phyloP scores from a whole-genome alignment of 2,329 filamentous ascomycete species.

The Colletotrichum spaethianum region DNA sequence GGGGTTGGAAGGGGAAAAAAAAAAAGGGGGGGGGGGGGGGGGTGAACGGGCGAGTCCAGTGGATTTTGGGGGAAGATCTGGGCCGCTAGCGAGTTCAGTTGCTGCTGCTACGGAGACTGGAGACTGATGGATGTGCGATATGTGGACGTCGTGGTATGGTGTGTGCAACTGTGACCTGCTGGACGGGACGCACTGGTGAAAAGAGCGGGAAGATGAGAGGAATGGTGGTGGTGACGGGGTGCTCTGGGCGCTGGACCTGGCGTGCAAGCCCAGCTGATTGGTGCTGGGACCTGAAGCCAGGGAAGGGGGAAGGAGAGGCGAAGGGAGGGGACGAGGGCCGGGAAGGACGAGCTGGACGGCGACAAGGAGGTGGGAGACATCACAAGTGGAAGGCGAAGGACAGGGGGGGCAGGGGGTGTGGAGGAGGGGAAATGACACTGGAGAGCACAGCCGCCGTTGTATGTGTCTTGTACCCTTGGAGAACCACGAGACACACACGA shows the following conservation, averaged over 20 bases:
- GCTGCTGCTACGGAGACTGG: neutral
- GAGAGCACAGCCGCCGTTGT: slow-evolving; percentile 33
- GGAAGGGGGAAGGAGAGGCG: neutral
- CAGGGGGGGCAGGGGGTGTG: slow-evolving; percentile 25
- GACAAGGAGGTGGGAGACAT: neutral
- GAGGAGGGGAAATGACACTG: slow-evolving; percentile 40
- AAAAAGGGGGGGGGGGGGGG: slow-evolving; percentile 29
- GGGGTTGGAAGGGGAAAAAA: slow-evolving; percentile 11
- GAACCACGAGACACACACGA: neutral
- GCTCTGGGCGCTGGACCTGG: slow-evolving; percentile 21
- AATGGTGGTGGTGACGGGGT: slow-evolving; percentile 2
- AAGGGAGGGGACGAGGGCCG: neutral
- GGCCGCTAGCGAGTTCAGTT: slow-evolving; percentile 26
- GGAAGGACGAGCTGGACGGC: neutral
- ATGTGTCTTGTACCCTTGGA: slow-evolving; percentile 23
- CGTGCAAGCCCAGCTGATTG: neutral
- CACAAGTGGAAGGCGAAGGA: slow-evolving; percentile 7
- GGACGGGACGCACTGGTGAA: slow-evolving; percentile 23
- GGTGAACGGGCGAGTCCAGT: slow-evolving; percentile 18
- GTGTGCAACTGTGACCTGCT: slow-evolving; percentile 7
- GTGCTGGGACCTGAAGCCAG: slow-evolving; percentile 6
- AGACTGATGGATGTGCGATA: neutral
- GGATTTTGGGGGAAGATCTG: slow-evolving; percentile 28
- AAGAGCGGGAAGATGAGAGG: neutral
- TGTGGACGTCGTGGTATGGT: slow-evolving; percentile 13